phyloP scores from a whole-genome alignment of 75 land plant genomes.

The Azolla pinnata region DNA sequence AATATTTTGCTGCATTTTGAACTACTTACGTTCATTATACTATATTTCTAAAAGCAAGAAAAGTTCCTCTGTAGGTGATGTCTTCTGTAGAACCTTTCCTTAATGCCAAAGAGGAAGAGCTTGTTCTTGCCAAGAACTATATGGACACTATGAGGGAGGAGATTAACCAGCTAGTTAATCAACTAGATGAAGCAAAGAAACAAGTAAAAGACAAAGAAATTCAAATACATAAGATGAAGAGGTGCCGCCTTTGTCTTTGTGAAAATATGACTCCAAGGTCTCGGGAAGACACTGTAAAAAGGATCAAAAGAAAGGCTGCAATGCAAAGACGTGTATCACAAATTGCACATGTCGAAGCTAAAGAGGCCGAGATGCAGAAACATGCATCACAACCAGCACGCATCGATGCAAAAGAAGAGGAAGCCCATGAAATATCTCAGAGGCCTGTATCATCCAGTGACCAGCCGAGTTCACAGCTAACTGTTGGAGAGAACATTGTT shows the following conservation, averaged over 20 bases:
- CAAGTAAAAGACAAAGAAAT: conserved; percentile 18
- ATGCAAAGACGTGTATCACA: not conserved
- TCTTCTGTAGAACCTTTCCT: conserved; percentile 25
- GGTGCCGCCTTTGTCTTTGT: conserved; percentile 33
- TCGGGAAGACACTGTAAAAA: conserved; percentile 18
- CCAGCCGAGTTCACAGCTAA: no score
- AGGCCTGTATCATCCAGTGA: no score
- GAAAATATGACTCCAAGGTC: conserved; percentile 37
- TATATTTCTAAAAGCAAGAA: not conserved
- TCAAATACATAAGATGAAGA: conserved; percentile 16
- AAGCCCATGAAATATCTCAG: not conserved
- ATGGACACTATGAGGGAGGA: conserved; percentile 8
- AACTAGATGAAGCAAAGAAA: conserved; percentile 7
- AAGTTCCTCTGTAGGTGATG: conserved; percentile 27
- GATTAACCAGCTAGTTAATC: conserved; percentile 6
- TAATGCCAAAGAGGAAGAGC: conserved; percentile 18
- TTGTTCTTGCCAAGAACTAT: conserved; percentile 10
- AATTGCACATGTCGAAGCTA: not conserved
- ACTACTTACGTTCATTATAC: not conserved
- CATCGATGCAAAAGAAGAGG: not conserved
- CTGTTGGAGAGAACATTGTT: no score
- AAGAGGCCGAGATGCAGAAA: conserved; percentile 2
- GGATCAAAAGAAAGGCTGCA: conserved; percentile 9
- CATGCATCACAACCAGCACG: not conserved
- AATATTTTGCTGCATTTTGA: no score